Percentiles rank a stretch among this genome's conserved stretches.
Conservation (phyloP, 179 eudicot genomes). For the Beta corolliflora region DNA sequence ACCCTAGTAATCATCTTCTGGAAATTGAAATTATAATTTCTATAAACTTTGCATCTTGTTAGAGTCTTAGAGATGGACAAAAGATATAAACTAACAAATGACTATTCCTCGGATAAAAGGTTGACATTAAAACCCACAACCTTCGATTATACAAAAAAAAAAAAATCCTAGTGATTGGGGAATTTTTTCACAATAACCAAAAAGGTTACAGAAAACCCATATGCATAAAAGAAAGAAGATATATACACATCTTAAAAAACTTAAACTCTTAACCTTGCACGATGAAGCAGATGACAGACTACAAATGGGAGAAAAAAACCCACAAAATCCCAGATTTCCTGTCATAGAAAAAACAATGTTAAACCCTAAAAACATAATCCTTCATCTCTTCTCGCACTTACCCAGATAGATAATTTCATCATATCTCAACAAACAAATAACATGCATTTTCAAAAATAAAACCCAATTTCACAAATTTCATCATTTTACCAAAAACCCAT, state of each 20-base stretch:
- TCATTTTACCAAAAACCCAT: neutral
- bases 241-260: neutral
- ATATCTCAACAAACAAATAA: neutral
- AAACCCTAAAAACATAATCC: neutral
- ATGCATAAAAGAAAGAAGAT: too few relatives aligned
- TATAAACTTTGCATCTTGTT: neutral
- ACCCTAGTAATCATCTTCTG: neutral
- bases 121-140: neutral
- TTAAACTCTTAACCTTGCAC: neutral
- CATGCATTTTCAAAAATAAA: slow-evolving; percentile 8
- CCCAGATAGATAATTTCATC: neutral
- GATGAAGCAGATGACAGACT: neutral
- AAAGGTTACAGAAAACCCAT: too few relatives aligned
- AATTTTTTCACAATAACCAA: too few relatives aligned
- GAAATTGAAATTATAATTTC: neutral
- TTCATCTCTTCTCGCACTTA: neutral
- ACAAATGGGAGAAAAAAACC: slow-evolving; percentile 1
- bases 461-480: neutral
- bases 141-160: too few relatives aligned
- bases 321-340: neutral
- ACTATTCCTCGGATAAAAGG: neutral
- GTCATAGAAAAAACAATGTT: neutral
- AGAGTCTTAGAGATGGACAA: neutral
- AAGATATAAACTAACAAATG: neutral
- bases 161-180: too few relatives aligned